Evolutionary conservation across 257 asterid species (phyloP).

Genomic region (Coffea canephora): DNA sequence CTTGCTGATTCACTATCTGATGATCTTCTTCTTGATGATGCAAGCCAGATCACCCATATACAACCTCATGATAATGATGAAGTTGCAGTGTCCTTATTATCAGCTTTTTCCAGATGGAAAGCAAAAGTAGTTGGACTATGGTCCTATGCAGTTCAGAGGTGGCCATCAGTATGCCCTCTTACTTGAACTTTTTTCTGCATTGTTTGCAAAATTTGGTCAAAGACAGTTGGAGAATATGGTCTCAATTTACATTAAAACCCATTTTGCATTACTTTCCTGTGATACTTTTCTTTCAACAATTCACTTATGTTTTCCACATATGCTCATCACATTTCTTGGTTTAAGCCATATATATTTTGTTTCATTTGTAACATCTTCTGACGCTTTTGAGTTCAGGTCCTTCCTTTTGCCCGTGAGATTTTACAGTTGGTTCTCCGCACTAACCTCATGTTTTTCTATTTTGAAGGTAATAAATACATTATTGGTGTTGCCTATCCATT

Average conservation of each 20-base stretch:
- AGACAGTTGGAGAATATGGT: neutral
- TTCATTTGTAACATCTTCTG: constrained; percentile 10
- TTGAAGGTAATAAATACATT: constrained; percentile 64
- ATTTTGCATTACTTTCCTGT: neutral
- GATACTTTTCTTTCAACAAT: neutral
- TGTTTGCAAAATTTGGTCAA: neutral
- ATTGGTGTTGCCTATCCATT: constrained; percentile 8
- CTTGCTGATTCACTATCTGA: constrained; percentile 59
- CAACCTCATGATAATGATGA: constrained; percentile 42
- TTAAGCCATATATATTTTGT: neutral
- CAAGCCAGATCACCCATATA: constrained; percentile 35
- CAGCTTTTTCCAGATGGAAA: constrained; percentile 68
- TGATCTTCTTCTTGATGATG: constrained; percentile 36
- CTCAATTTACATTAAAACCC: neutral
- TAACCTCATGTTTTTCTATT: constrained; percentile 96
- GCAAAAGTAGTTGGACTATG: constrained; percentile 56
- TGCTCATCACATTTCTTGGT: neutral
- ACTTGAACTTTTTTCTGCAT: constrained; percentile 24
- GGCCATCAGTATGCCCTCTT: constrained; percentile 89
- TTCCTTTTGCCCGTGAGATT: constrained; percentile 75
- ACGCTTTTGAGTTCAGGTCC: constrained; percentile 43
- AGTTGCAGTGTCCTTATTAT: constrained; percentile 36
- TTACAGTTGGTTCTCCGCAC: constrained; percentile 79
- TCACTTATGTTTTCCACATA: too few relatives aligned
- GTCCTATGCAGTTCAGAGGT: constrained; percentile 65